Conservation (phyloP, 768 basidiomycete genomes). For the Boletus pseudopeckii region DNA sequence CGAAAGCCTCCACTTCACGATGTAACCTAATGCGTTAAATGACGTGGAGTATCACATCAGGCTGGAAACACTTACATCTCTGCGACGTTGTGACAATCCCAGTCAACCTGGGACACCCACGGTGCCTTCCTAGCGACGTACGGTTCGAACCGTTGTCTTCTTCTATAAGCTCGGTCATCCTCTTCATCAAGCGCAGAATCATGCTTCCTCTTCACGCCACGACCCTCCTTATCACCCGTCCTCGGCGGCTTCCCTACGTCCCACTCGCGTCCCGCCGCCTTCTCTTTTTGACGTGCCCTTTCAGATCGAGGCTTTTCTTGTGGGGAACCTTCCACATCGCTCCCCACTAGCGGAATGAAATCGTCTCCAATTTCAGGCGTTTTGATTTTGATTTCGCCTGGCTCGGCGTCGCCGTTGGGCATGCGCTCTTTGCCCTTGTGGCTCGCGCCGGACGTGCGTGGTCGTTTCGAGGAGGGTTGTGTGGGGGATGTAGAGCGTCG, state of each 20-base stretch:
- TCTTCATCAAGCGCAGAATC: conserved; percentile 42
- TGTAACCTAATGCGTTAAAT: conserved; percentile 58
- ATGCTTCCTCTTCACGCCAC: conserved; percentile 43
- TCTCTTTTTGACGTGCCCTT: conserved; percentile 18
- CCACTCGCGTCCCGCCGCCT: conserved; percentile 37
- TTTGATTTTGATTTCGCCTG: conserved; percentile 10
- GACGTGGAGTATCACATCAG: conserved; percentile 3
- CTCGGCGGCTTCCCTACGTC: conserved; percentile 34
- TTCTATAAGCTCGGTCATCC: conserved; percentile 39
- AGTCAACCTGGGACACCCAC: conserved; percentile 70
- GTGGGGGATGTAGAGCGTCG: conserved; percentile 17
- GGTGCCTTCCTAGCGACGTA: conserved; percentile 55
- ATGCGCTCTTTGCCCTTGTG: conserved; percentile 20
- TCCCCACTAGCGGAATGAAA: conserved; percentile 28
- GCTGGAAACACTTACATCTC: conserved; percentile 61
- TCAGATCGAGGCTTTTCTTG: conserved; percentile 15
- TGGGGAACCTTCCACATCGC: conserved; percentile 14
- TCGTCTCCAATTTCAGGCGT: conserved; percentile 26
- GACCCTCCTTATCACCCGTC: conserved; percentile 20
- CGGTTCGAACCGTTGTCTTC: conserved; percentile 50
- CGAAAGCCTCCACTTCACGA: conserved; percentile 80
- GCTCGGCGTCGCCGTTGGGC: conserved; percentile 4
- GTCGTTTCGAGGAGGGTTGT: conserved; percentile 16
- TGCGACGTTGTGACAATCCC: conserved; percentile 77
- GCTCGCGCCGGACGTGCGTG: conserved; percentile 6